phyloP scores from a whole-genome alignment of 305 asterid species.

The Fraxinus baroniana region DNA sequence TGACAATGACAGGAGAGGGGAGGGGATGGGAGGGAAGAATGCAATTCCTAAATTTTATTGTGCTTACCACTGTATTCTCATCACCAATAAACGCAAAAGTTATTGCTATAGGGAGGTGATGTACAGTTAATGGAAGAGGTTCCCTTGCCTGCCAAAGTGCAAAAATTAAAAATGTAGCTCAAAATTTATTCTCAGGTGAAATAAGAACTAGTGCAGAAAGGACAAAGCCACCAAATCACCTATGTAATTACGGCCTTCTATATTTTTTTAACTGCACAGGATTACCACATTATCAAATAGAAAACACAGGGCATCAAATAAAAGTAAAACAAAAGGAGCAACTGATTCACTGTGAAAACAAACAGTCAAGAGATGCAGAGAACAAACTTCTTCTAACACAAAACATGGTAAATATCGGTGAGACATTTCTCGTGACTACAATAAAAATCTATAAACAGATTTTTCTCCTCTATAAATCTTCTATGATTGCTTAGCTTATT shows the following conservation, averaged over 20 bases:
- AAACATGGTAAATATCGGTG: conserved; percentile 17
- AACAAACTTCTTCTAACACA: not conserved
- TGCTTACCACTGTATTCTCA: conserved; percentile 64
- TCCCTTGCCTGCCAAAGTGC: conserved; percentile 72
- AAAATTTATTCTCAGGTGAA: conserved; percentile 12
- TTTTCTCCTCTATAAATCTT: not conserved
- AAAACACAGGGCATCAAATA: not conserved
- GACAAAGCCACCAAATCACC: not conserved
- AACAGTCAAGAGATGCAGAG: not conserved
- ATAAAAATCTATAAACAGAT: not conserved
- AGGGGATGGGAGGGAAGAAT: conserved; percentile 26
- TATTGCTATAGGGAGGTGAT: conserved; percentile 89
- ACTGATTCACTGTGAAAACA: too few species aligned
- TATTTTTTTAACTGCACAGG: not conserved
- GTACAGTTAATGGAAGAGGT: conserved; percentile 83
- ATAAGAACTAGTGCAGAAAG: not conserved
- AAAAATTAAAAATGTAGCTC: conserved; percentile 19
- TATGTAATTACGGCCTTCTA: not conserved
- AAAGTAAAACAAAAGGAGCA: not conserved
- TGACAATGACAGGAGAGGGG: not conserved
- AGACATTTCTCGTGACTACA: not conserved
- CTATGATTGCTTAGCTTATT: not conserved
- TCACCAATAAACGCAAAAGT: conserved; percentile 78
- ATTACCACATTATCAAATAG: not conserved
- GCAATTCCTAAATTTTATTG: not conserved